A percentile compares a stretch with the other conserved stretches of the same genome.
phyloP scores from a whole-genome alignment of 805 yeast species.

The Vanderwaltozyma verrucispora region DNA sequence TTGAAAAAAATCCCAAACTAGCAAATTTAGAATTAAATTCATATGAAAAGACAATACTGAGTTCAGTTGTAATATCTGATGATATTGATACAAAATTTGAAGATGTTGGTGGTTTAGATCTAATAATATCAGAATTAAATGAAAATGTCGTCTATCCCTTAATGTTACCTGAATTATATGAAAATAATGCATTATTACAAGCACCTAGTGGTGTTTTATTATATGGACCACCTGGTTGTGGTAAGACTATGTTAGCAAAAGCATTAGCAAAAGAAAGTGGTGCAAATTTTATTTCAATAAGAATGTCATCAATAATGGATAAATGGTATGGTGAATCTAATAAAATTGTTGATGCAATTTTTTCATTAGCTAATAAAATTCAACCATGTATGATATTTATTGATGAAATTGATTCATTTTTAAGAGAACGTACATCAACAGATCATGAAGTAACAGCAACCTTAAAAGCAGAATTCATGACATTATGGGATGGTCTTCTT shows the following conservation, averaged over 20 bases:
- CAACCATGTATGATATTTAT: constrained; percentile 93
- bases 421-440: constrained; percentile 69
- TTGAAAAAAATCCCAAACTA: constrained; percentile 47
- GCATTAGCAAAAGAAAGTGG: constrained; percentile 88
- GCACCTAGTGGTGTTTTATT: constrained; percentile 92
- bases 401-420: constrained; percentile 92
- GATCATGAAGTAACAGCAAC: constrained; percentile 96
- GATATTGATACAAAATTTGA: constrained; percentile 67
- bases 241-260: constrained; percentile 94
- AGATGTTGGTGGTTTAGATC: constrained; percentile 85
- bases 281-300: constrained; percentile 80
- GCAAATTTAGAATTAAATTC: constrained; percentile 41
- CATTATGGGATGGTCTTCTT: constrained; percentile 88
- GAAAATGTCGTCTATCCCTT: constrained; percentile 87
- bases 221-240: constrained; percentile 97
- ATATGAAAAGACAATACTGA: constrained; percentile 71
- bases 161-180: constrained; percentile 62
- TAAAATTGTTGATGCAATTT: constrained; percentile 86
- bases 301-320: constrained; percentile 92
- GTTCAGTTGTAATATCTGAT: constrained; percentile 72
- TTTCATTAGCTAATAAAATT: constrained; percentile 77
- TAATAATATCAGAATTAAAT: constrained; percentile 70
- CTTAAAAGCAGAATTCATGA: constrained; percentile 95
- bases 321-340: constrained; percentile 97
- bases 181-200: constrained; percentile 62